Evolutionary conservation across 2,329 filamentous ascomycete species (phyloP).

Genomic region (Macrophomina phaseolina): DNA sequence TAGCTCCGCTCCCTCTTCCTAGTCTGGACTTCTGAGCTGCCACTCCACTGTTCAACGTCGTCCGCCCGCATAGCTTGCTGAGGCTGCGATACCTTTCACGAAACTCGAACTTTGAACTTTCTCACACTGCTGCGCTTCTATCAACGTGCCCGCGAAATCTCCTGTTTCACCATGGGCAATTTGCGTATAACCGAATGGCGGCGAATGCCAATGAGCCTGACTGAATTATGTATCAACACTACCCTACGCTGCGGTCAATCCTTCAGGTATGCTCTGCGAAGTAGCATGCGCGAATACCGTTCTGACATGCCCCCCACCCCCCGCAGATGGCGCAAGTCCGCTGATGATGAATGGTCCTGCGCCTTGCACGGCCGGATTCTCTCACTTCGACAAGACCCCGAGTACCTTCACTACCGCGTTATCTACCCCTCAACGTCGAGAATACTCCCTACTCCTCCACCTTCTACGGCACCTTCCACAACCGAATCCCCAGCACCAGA

Average conservation of each 20-base stretch:
- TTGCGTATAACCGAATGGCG: constrained; percentile 76
- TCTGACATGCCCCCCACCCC: not conserved
- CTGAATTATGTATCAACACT: constrained; percentile 92
- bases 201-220: constrained; percentile 79
- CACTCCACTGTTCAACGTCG: not conserved
- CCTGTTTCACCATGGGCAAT: constrained; percentile 42
- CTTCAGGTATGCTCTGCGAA: constrained; percentile 63
- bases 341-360: constrained; percentile 84
- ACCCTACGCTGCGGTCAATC: constrained; percentile 94
- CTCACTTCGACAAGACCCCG: constrained; percentile 80
- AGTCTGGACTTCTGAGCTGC: not conserved
- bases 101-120: no score
- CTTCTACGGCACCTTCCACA: constrained; percentile 46
- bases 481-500: constrained; percentile 40
- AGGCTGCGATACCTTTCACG: no score
- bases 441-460: constrained; percentile 45
- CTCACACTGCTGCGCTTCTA: not conserved
- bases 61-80: not conserved
- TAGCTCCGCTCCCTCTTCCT: not conserved
- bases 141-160: not conserved
- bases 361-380: constrained; percentile 84
- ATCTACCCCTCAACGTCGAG: constrained; percentile 55
- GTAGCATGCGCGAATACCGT: not conserved
- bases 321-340: constrained; percentile 80
- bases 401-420: constrained; percentile 79